phyloP scores from a whole-genome alignment of 148 eudicot species.

The Rhododendron ferrugineum region DNA sequence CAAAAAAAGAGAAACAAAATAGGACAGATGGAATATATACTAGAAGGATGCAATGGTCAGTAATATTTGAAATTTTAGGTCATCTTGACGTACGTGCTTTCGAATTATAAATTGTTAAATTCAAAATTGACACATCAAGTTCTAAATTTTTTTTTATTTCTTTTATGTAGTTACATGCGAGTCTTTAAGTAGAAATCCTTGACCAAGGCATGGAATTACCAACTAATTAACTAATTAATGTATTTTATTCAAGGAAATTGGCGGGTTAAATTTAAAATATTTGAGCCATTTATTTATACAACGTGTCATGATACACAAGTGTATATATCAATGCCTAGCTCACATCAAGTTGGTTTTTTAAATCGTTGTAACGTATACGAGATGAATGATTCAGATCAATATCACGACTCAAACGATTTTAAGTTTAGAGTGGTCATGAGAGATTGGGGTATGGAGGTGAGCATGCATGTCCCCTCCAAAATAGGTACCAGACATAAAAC shows the following conservation, averaged over 20 bases:
- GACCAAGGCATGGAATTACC: neutral
- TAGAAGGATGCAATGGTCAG: neutral
- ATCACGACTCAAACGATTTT: no score
- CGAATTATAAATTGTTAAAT: neutral
- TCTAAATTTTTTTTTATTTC: neutral
- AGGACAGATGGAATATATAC: no score
- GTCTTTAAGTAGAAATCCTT: neutral
- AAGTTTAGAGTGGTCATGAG: neutral
- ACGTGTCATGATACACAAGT: no score
- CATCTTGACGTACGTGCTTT: neutral
- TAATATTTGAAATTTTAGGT: neutral
- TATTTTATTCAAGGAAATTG: neutral
- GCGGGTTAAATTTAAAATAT: no score
- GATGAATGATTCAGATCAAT: neutral
- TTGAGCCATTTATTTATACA: no score
- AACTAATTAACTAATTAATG: neutral
- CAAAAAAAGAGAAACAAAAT: no score
- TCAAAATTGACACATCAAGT: neutral
- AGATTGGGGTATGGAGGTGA: neutral
- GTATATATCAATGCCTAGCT: no score
- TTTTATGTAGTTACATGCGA: neutral
- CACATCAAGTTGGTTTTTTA: no score
- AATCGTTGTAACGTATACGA: no score
- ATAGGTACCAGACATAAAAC: neutral
- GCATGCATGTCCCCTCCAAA: neutral